Evolutionary conservation across 163 green algal species (phyloP), one percentile per base, ranked within the genome.

Genomic region (Scenedesmus sp.): DNA sequence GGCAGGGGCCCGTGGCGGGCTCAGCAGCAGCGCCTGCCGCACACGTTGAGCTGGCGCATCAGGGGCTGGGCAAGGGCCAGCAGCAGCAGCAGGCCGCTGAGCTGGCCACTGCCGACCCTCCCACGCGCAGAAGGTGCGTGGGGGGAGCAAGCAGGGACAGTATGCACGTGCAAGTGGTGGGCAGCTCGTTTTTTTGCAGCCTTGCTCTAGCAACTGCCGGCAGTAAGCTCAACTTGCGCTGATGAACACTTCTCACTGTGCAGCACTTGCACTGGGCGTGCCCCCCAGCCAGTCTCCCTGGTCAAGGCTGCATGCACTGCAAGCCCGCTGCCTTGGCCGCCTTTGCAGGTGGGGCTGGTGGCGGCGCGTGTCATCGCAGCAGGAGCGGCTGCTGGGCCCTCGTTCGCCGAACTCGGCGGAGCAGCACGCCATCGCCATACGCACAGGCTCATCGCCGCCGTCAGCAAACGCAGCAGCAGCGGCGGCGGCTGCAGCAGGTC

Each of bases 311-410:
- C 37, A 30, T 46, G 37, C 37, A n/a, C 18, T 53, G 37, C 35
- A 18, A 33, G 73, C 73, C 15, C 35, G 37, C 37, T 51, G 4
- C 7, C 37, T 35, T 83, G 73, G 37, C 7, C 20, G 56, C 15
- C 22, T 10, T 10, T 81, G 73, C 40, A 89, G 84, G 84, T 89
- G 84, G 84, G 37, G 53, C 56, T 88, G 78, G 78, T 83, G 78
- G 78, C 42, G 42, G 72, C 35, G 72, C 33, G 13, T 4, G 22
- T 40, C 78, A 37, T 59, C 40, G 35, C 42, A 53, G 78, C 40
- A 61, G 40, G 35, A 83, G 78, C 78, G 40, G 78, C 78, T 59
- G 42, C 78, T 83, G 78, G 40, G 35, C 42, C 40, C 78, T 5
- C 37, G 35, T 35, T 49, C 33, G 3, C 16, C 72, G 26, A 81